These are phyloP conservation scores for Bjerkandera adusta DNA, from an alignment of 1,284 basidiomycete genomes.

Conservation along the genomic window DNA sequence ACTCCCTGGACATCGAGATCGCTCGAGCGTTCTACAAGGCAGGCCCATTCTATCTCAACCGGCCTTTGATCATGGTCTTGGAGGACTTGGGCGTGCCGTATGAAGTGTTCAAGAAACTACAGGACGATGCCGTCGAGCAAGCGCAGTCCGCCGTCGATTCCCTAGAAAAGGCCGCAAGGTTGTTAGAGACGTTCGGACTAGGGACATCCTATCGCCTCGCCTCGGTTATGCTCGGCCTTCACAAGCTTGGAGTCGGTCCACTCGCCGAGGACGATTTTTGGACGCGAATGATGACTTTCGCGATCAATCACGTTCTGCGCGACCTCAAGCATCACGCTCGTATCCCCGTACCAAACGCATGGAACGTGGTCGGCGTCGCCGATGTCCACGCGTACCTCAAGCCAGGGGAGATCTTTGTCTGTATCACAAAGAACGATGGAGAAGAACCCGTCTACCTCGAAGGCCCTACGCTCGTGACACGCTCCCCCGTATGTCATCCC, in stretches of 20 bases:
- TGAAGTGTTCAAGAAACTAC: conserved; percentile 52
- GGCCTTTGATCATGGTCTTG: conserved; percentile 70
- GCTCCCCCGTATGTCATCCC: conserved; percentile 66
- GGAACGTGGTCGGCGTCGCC: conserved; percentile 68
- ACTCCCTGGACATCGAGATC: conserved; percentile 63
- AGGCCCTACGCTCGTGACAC: conserved; percentile 55
- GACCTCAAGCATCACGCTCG: too few species aligned
- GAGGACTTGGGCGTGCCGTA: conserved; percentile 52
- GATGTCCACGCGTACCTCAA: conserved; percentile 53
- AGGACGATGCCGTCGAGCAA: conserved; percentile 49
- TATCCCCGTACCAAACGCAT: conserved; percentile 57
- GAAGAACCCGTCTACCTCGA: conserved; percentile 42
- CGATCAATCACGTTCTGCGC: conserved; percentile 58
- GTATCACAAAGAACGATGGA: conserved; percentile 42
- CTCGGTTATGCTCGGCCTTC: conserved; percentile 36
- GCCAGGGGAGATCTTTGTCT: conserved; percentile 57
- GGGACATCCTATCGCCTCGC: conserved; percentile 39
- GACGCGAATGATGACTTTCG: conserved; percentile 47
- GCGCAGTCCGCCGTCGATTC: conserved; percentile 41
- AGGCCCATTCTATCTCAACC: conserved; percentile 57
- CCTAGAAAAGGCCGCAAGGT: conserved; percentile 41
- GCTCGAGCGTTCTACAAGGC: conserved; percentile 62
- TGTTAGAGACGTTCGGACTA: conserved; percentile 45
- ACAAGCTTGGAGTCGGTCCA: conserved; percentile 33
- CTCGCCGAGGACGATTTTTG: conserved; percentile 46